phyloP scores from a whole-genome alignment of 495 filamentous ascomycete genomes.

The Copromyces sp. region DNA sequence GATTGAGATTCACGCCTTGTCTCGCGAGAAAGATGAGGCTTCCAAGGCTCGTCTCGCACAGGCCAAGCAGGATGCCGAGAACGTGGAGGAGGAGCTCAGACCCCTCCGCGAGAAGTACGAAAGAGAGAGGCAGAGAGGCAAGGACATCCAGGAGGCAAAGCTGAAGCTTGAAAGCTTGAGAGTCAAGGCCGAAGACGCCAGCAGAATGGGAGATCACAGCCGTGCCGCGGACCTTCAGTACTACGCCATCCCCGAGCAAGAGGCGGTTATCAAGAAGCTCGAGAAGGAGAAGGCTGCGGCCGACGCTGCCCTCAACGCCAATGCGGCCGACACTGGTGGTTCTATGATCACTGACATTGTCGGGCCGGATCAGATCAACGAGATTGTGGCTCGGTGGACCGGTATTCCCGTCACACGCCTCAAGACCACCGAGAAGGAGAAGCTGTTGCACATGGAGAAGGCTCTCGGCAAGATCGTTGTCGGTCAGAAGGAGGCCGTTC shows the following conservation, averaged over 20 bases:
- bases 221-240: constrained; percentile 89
- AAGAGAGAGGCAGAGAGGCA: constrained; percentile 75
- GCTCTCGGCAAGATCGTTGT: constrained; percentile 73
- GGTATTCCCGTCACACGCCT: constrained; percentile 92
- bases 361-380: constrained; percentile 97
- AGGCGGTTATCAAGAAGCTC: constrained; percentile 63
- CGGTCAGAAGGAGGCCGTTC: constrained; percentile 91
- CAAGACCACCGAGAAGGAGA: constrained; percentile 93
- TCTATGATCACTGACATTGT: constrained; percentile 85
- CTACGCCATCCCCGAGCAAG: constrained; percentile 92
- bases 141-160: constrained; percentile 91
- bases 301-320: constrained; percentile 62
- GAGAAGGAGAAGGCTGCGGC: constrained; percentile 69
- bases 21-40: constrained; percentile 88
- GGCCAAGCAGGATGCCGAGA: constrained; percentile 82
- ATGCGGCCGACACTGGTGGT: constrained; percentile 46
- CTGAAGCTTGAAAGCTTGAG: constrained; percentile 81
- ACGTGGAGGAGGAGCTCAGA: constrained; percentile 81
- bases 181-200: constrained; percentile 86
- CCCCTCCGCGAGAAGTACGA: constrained; percentile 95
- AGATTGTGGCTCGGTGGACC: constrained; percentile 92
- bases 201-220: constrained; percentile 67
- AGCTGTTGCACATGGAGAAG: constrained; percentile 89
- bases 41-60: constrained; percentile 68
- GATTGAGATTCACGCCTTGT: constrained; percentile 92